A percentile compares a stretch with the other conserved stretches of the same genome.
These are phyloP conservation scores for Agastache rugosa DNA, from an alignment of 257 asterid species.

Conservation along the genomic window DNA sequence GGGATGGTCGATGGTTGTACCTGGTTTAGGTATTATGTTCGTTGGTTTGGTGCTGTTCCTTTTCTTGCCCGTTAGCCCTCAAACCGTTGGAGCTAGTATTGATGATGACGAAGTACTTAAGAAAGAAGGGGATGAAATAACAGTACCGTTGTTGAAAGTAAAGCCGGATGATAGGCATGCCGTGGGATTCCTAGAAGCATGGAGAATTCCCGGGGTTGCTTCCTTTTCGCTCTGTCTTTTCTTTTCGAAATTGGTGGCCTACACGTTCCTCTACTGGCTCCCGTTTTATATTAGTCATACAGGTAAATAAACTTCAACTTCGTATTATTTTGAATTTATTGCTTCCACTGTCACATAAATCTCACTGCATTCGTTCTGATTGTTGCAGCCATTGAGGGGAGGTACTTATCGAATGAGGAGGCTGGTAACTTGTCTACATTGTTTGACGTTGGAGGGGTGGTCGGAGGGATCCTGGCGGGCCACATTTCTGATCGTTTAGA, in stretches of 20 bases:
- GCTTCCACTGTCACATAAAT: not conserved
- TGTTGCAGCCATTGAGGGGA: slow-evolving; percentile 80
- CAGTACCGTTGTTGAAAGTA: slow-evolving; percentile 59
- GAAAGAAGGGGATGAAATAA: slow-evolving; percentile 62
- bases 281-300: slow-evolving; percentile 97
- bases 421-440: slow-evolving; percentile 86
- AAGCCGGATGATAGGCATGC: slow-evolving; percentile 51
- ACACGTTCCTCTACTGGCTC: slow-evolving; percentile 92
- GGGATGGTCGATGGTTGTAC: slow-evolving; percentile 97
- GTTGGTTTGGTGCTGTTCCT: slow-evolving; percentile 68
- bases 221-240: slow-evolving; percentile 90
- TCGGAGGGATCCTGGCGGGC: slow-evolving; percentile 93
- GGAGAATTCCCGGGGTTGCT: slow-evolving; percentile 96
- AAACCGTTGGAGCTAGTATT: slow-evolving; percentile 55
- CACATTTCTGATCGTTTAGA: slow-evolving; percentile 80
- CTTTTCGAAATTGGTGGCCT: slow-evolving; percentile 93
- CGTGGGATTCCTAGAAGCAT: slow-evolving; percentile 85
- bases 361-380: slow-evolving; percentile 29
- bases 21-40: slow-evolving; percentile 70
- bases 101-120: slow-evolving; percentile 48
- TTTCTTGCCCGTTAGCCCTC: slow-evolving; percentile 84
- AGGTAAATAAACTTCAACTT: slow-evolving; percentile 48
- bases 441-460: slow-evolving; percentile 93
- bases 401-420: slow-evolving; percentile 75
- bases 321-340: not conserved